A percentile compares a stretch with the other conserved stretches of the same genome.
Evolutionary conservation across 306 rosid species (phyloP).

Genomic region (Lablab purpureus): DNA sequence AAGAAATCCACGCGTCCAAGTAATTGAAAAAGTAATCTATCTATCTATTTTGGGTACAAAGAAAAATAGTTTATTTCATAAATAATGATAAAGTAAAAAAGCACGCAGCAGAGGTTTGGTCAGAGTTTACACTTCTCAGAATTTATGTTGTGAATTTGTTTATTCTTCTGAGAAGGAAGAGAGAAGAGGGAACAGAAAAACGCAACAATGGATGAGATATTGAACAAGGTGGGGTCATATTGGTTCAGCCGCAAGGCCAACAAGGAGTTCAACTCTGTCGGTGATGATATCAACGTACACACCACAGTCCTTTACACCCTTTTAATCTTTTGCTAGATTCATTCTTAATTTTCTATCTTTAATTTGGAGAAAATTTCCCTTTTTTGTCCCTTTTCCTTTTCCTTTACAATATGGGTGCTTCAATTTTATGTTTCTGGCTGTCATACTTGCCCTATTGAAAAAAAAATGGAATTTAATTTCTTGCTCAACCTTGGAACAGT

Average conservation of each 20-base stretch:
- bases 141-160: background rate
- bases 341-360: background rate
- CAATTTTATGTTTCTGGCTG: constrained; percentile 1
- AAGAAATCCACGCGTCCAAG: background rate
- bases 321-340: background rate
- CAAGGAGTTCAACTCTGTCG: constrained; percentile 77
- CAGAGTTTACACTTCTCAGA: background rate
- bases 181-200: background rate
- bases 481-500: constrained; percentile 26
- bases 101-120: background rate
- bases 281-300: constrained; percentile 76
- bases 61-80: background rate
- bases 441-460: background rate
- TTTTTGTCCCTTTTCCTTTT: background rate
- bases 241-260: constrained; percentile 83
- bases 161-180: background rate
- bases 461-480: background rate
- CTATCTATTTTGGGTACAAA: background rate
- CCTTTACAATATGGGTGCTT: background rate
- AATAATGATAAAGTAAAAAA: background rate
- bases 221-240: constrained; percentile 90
- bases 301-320: constrained; percentile 23
- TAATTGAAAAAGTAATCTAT: background rate
- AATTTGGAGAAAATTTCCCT: background rate
- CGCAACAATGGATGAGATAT: constrained; percentile 72